Evolutionary conservation across 2,329 filamentous ascomycete genomes (phyloP), one percentile per base, ranked within the genome.

Genomic region (Pyrenophora graminea): DNA sequence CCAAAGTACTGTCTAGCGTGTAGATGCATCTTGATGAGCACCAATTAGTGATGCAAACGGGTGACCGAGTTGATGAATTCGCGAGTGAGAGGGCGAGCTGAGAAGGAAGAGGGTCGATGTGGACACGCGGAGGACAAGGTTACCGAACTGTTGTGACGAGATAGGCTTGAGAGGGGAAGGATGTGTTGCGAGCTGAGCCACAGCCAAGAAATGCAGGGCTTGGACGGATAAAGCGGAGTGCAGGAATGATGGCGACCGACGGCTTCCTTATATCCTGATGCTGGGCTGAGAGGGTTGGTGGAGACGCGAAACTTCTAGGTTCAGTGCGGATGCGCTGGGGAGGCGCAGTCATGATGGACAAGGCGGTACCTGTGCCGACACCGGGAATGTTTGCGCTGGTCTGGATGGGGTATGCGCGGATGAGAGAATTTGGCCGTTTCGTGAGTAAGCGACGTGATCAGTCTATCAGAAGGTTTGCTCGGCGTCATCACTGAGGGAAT

Each of bases 1-100:
- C 33, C 42, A 9, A 15, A 38, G 27, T 43, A 48, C 45, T 64
- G 59, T 55, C 66, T 61, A 45, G 59, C 45, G 30, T 57, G 50
- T n/a, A 67, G 48, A 51, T 55, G 34, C 56, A 61, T 59, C 4
- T 43, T 58, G 12, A n/a, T 43, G 32, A 19, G 6, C 7, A 5
- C 19, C 10, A 38, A 23, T n/a, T 33, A 12, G 33, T 15, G 9
- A 21, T 15, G 6, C 19, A 42, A 19, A 18, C n/a, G 45, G 23
- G 34, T 48, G 42, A 43, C 53, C 56, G 54, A 41, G 6, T 30
- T 9, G 10, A 30, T 12, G 27, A 30, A 30, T 12, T 30, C 27
- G 10, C 10, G 27, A 18, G 30, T 6, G 13, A 15, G 27, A 8
- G 5, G 9, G 17, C 17, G 17, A 39, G 39, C 21, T 43, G n/a